A percentile compares a stretch with the other conserved stretches of the same genome.
These are phyloP conservation scores for Tulasnella sp. DNA, from an alignment of 768 basidiomycete species.

Conservation along the genomic window DNA sequence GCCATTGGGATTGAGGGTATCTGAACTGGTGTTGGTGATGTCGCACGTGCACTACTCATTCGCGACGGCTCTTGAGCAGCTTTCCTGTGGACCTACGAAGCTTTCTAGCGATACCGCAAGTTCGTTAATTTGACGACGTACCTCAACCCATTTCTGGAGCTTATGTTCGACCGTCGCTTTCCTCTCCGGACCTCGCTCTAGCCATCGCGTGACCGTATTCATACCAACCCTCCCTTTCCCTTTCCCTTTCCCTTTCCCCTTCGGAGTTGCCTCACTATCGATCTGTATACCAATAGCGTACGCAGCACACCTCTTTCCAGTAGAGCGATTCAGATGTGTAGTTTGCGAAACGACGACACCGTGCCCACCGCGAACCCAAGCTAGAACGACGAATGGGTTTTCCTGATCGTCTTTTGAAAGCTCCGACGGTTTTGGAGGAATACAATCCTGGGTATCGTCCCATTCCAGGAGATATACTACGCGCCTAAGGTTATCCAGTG, in stretches of 20 bases:
- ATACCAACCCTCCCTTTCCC: conserved; percentile 45
- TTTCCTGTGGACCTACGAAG: background rate
- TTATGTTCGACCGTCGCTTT: conserved; percentile 48
- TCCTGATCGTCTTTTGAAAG: background rate
- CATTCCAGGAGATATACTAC: conserved; percentile 90
- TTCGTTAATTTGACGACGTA: conserved; percentile 23
- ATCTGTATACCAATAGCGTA: conserved; percentile 85
- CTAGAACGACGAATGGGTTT: conserved; percentile 22
- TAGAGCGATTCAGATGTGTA: conserved; percentile 58
- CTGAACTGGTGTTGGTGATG: conserved; percentile 13
- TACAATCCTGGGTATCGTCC: conserved; percentile 39
- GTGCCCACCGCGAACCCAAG: conserved; percentile 71
- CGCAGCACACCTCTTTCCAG: conserved; percentile 58
- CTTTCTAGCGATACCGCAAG: background rate
- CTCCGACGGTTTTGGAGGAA: background rate
- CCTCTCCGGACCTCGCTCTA: conserved; percentile 53
- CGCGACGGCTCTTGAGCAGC: background rate
- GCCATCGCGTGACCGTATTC: conserved; percentile 85
- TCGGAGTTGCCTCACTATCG: conserved; percentile 41
- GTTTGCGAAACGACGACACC: conserved; percentile 64
- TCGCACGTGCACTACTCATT: conserved; percentile 11
- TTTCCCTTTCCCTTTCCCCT: too few relatives aligned
- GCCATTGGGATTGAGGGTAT: conserved; percentile 15
- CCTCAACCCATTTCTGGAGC: conserved; percentile 54
- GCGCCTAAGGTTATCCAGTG: conserved; percentile 40